Percentiles rank a stretch among this genome's conserved stretches.
Conservation (phyloP, 441 rosid species). For the Euphorbia celastroides region DNA sequence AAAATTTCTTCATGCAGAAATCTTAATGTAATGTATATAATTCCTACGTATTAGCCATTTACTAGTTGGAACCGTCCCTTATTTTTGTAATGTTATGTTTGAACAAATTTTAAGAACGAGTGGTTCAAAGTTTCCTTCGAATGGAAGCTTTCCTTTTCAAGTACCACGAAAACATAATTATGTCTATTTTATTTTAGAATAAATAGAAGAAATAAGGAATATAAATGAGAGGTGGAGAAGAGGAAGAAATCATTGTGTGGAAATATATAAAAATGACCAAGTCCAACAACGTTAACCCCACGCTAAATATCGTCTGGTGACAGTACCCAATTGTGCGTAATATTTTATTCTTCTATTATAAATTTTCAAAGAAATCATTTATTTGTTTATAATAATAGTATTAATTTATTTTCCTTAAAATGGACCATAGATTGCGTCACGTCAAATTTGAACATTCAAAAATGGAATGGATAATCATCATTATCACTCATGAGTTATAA, state of each 20-base stretch:
- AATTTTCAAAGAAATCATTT: no score
- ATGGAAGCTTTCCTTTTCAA: background rate
- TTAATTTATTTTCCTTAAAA: background rate
- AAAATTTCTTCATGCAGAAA: no score
- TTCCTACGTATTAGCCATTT: no score
- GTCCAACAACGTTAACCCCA: conserved; percentile 10
- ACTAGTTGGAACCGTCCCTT: no score
- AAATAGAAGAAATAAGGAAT: background rate
- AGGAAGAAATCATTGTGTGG: background rate
- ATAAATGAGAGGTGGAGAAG: background rate
- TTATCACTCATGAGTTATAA: no score
- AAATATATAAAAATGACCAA: background rate
- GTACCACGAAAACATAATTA: background rate
- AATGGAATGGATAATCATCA: background rate
- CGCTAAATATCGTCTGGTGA: conserved; percentile 2
- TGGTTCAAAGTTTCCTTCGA: background rate
- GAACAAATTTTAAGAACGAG: background rate
- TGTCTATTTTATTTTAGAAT: background rate
- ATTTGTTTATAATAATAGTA: no score
- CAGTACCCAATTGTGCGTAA: background rate
- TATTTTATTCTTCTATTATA: no score
- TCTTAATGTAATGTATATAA: no score
- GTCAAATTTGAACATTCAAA: background rate
- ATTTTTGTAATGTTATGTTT: no score
- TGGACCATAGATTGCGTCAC: background rate